phyloP scores from a whole-genome alignment of 2,329 filamentous ascomycete species.

The Exophiala calicioides region DNA sequence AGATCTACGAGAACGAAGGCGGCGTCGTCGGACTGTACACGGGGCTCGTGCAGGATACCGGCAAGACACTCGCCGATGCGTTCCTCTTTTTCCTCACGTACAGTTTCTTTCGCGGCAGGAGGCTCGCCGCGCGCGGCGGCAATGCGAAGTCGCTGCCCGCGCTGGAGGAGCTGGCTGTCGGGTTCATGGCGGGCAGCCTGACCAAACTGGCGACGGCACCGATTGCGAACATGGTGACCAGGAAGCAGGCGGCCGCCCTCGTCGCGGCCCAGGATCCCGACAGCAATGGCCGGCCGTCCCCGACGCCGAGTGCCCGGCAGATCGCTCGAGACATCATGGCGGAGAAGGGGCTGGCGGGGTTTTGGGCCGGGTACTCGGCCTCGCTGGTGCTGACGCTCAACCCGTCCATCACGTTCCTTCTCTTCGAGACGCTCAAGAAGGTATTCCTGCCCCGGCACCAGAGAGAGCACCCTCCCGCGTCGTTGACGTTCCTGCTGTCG shows the following conservation, averaged over 20 bases:
- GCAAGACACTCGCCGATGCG: slow-evolving; percentile 70
- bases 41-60: slow-evolving; percentile 64
- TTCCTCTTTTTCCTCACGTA: slow-evolving; percentile 88
- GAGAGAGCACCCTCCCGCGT: slow-evolving; percentile 54
- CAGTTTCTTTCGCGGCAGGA: slow-evolving; percentile 53
- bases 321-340: slow-evolving; percentile 64
- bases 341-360: slow-evolving; percentile 71
- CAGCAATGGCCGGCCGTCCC: slow-evolving; percentile 30
- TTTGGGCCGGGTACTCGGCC: slow-evolving; percentile 88
- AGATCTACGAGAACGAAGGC: slow-evolving; percentile 72
- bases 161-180: slow-evolving; percentile 72
- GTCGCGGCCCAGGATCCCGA: slow-evolving; percentile 36
- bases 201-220: slow-evolving; percentile 77
- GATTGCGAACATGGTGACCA: slow-evolving; percentile 76
- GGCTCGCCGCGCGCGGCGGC: slow-evolving; percentile 44
- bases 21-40: slow-evolving; percentile 69
- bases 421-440: slow-evolving; percentile 71
- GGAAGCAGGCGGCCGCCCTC: slow-evolving; percentile 71
- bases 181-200: slow-evolving; percentile 71
- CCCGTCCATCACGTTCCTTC: slow-evolving; percentile 80
- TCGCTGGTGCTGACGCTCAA: slow-evolving; percentile 79
- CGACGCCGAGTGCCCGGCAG: slow-evolving; percentile 50
- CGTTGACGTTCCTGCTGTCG: slow-evolving; percentile 65
- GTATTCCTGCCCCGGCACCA: slow-evolving; percentile 57
- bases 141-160: slow-evolving; percentile 53